Conservation (phyloP, 2,329 filamentous ascomycete genomes). For the Coniochaeta sp. region DNA sequence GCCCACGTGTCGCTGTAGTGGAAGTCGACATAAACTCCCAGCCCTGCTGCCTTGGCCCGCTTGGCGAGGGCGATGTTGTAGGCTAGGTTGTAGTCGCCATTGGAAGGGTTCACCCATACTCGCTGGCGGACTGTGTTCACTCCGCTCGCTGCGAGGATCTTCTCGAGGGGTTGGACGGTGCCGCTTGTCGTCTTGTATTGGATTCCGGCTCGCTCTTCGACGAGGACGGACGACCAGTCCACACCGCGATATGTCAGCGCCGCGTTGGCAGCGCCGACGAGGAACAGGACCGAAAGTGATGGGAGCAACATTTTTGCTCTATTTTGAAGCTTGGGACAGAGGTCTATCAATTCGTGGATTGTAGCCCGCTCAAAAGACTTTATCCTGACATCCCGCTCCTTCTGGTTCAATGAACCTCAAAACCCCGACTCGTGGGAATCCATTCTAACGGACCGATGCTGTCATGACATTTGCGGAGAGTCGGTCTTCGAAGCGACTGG, state of each 20-base stretch:
- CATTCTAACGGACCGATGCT: background rate
- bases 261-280: constrained; percentile 11
- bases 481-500: background rate
- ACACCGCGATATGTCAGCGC: constrained; percentile 56
- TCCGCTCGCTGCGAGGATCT: constrained; percentile 52
- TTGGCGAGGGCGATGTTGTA: constrained; percentile 64
- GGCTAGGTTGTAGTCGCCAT: constrained; percentile 58
- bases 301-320: constrained; percentile 8
- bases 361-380: too few species aligned
- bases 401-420: background rate
- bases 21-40: constrained; percentile 41
- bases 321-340: background rate
- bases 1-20: constrained; percentile 41
- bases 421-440: constrained; percentile 10
- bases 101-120: constrained; percentile 61
- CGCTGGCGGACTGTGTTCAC: constrained; percentile 65
- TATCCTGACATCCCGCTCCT: background rate
- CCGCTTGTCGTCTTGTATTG: constrained; percentile 52
- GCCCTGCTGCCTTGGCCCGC: constrained; percentile 53
- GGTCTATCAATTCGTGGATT: background rate
- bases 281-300: constrained; percentile 7
- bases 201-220: constrained; percentile 55
- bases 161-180: constrained; percentile 47
- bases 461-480: background rate
- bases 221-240: constrained; percentile 61